A percentile compares a stretch with the other conserved stretches of the same genome.
These are phyloP conservation scores for Rhizophagus prolifer DNA, from an alignment of 192 early-diverging fungal genomes.

Conservation along the genomic window DNA sequence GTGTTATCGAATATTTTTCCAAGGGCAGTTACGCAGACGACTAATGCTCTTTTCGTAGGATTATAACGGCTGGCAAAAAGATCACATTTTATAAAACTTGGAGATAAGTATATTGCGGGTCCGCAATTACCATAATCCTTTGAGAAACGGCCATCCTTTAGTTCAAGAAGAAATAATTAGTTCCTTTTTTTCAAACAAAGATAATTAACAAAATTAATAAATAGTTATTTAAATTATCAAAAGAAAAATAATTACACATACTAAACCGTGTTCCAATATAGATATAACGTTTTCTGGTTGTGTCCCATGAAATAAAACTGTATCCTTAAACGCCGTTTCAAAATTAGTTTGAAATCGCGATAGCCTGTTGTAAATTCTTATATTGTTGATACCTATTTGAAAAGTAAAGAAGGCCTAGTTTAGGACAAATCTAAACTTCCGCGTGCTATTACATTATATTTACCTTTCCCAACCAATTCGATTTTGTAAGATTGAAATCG, in stretches of 20 bases:
- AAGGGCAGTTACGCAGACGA: slow-evolving; percentile 20
- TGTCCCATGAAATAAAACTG: slow-evolving; percentile 25
- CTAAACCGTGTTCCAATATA: slow-evolving; percentile 19
- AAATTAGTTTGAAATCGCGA: background rate
- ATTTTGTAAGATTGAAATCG: slow-evolving; percentile 15
- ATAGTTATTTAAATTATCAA: background rate
- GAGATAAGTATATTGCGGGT: slow-evolving; percentile 21
- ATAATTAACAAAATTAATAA: background rate
- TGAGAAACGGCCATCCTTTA: slow-evolving; percentile 16
- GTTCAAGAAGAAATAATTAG: background rate
- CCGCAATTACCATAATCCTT: slow-evolving; percentile 10
- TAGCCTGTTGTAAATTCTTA: background rate
- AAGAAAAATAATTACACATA: background rate
- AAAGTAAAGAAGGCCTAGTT: background rate
- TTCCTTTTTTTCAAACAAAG: background rate
- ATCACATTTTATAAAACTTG: slow-evolving; percentile 25
- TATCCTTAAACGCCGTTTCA: slow-evolving; percentile 12
- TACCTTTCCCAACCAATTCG: slow-evolving; percentile 16
- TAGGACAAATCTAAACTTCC: background rate
- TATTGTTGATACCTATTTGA: slow-evolving; percentile 13
- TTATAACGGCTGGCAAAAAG: background rate
- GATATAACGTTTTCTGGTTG: slow-evolving; percentile 16
- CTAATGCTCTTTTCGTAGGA: background rate
- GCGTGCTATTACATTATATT: background rate
- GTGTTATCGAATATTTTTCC: slow-evolving; percentile 17